Percentiles rank a stretch among this genome's conserved stretches.
These are phyloP conservation scores for Platanthera guangdongensis DNA, from an alignment of 106 monocot species.

Conservation along the genomic window DNA sequence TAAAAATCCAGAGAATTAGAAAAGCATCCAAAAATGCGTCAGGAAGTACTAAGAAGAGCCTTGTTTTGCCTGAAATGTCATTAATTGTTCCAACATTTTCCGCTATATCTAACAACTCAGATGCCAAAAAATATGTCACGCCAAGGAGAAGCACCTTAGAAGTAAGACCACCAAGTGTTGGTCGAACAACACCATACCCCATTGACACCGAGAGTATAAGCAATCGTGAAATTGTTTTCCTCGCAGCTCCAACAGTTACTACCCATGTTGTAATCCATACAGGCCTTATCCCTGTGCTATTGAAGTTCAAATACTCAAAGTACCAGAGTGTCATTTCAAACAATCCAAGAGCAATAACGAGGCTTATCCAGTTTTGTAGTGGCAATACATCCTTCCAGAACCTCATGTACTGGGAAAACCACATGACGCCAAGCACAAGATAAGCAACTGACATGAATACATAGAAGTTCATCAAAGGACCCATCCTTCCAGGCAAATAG, in stretches of 20 bases:
- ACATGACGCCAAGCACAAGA: slow-evolving; percentile 47
- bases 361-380: slow-evolving; percentile 79
- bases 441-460: slow-evolving; percentile 76
- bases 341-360: slow-evolving; percentile 79
- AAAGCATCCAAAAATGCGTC: slow-evolving; percentile 91
- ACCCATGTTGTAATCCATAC: slow-evolving; percentile 91
- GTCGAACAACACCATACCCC: slow-evolving; percentile 96
- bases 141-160: slow-evolving; percentile 96
- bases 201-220: slow-evolving; percentile 81
- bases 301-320: slow-evolving; percentile 87
- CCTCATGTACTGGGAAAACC: slow-evolving; percentile 75
- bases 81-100: slow-evolving; percentile 95
- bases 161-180: slow-evolving; percentile 92
- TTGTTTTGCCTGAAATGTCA: slow-evolving; percentile 89
- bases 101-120: slow-evolving; percentile 75
- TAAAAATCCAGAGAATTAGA: slow-evolving; percentile 93
- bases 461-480: slow-evolving; percentile 85
- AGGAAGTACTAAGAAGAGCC: slow-evolving; percentile 85
- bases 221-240: slow-evolving; percentile 82
- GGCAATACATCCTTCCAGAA: slow-evolving; percentile 84
- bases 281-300: slow-evolving; percentile 65
- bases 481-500: slow-evolving; percentile 96
- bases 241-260: slow-evolving; percentile 81
- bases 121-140: slow-evolving; percentile 81
- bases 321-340: slow-evolving; percentile 99